A percentile compares a stretch with the other conserved stretches of the same genome.
Conservation (phyloP, 176 grass and related monocot species). For the Eragrostis nindensis region DNA sequence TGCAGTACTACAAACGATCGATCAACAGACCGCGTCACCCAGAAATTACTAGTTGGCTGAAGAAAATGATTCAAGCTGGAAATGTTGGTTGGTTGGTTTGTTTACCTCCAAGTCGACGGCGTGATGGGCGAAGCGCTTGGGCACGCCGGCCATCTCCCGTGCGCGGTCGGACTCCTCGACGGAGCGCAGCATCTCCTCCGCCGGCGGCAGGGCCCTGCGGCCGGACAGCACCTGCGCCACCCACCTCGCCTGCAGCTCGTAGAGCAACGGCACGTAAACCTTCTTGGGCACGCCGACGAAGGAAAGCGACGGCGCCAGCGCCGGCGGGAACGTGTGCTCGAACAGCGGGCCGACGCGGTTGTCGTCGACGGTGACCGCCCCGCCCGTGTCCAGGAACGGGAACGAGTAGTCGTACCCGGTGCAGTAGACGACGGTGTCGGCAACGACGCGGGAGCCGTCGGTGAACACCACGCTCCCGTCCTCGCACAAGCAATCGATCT, state of each 20-base stretch:
- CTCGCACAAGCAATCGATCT: constrained; percentile 12
- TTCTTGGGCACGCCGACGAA: constrained; percentile 12
- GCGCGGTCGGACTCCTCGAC: too few species aligned
- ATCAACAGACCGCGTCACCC: too few species aligned
- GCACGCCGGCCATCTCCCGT: too few species aligned
- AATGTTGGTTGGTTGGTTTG: too few species aligned
- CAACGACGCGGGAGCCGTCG: constrained; percentile 26
- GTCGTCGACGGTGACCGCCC: constrained; percentile 35
- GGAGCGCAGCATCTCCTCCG: too few species aligned
- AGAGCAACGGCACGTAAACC: constrained; percentile 6
- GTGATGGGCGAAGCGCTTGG: too few species aligned
- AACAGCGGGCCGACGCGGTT: constrained; percentile 42
- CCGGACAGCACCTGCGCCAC: too few species aligned
- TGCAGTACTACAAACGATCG: too few species aligned
- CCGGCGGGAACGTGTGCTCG: constrained; percentile 48
- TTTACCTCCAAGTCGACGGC: not conserved
- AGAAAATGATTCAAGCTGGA: too few species aligned
- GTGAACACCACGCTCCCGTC: constrained; percentile 37
- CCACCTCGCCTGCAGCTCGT: too few species aligned
- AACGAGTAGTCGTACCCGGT: constrained; percentile 42
- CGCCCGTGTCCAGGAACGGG: constrained; percentile 51
- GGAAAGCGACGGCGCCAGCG: not conserved
- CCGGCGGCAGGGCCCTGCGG: too few species aligned
- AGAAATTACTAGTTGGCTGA: too few species aligned
- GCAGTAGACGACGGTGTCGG: constrained; percentile 51